A percentile compares a stretch with the other conserved stretches of the same genome.
Conservation (phyloP, 352 stramenopile genomes). For the Blastocystis sp. region DNA sequence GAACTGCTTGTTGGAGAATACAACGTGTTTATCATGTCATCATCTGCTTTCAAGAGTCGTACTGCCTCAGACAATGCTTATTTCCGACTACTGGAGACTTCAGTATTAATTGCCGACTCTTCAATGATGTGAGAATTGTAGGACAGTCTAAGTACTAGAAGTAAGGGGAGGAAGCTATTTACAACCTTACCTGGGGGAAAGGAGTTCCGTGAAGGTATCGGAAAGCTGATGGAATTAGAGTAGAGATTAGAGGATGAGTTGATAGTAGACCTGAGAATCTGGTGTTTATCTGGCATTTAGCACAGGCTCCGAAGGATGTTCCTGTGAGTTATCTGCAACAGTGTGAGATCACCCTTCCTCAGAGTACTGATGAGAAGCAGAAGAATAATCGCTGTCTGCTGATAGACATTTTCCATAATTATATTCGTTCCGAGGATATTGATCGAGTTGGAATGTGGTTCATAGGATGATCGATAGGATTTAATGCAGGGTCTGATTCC, state of each 20-base stretch:
- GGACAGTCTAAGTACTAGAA: background rate
- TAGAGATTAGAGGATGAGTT: background rate
- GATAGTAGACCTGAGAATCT: background rate
- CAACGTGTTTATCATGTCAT: conserved; percentile 35
- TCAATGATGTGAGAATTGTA: background rate
- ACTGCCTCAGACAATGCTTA: conserved; percentile 17
- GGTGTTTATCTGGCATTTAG: background rate
- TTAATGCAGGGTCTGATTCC: background rate
- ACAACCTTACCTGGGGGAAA: background rate
- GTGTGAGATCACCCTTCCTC: background rate
- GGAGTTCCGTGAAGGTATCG: conserved; percentile 2
- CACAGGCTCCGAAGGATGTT: background rate
- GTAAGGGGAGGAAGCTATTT: background rate
- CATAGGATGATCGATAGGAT: background rate
- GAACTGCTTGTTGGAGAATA: conserved; percentile 12
- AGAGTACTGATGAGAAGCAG: background rate
- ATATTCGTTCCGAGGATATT: background rate
- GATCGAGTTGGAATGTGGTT: background rate
- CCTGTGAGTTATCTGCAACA: background rate
- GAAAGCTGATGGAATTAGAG: conserved; percentile 32
- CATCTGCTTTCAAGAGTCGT: background rate
- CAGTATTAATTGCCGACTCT: conserved; percentile 16
- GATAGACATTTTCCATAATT: background rate
- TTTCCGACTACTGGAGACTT: background rate
- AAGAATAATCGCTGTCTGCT: background rate